Base-by-base conservation (phyloP, 2,329 filamentous ascomycete species). In the Xylariomycetidae sp. region DNA sequence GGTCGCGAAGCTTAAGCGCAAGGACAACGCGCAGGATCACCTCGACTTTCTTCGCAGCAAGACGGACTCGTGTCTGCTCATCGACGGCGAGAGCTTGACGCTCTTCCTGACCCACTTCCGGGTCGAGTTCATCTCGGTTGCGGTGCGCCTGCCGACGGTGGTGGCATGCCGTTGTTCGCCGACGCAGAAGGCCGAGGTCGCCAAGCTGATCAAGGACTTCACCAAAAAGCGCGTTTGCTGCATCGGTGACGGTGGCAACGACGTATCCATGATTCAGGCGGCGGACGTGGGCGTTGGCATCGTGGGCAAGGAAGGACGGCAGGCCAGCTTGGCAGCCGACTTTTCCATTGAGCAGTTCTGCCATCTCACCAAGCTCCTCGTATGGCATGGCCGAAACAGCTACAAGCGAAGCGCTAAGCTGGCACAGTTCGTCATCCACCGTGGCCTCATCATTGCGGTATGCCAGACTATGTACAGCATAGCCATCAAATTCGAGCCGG, bases 381-480 rank as follows among this genome's bases (percentile, higher is more conserved):
- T 98, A 23, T 98, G 93, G 92, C 93, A 98, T 57, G 92, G 92
- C 1, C 80, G 93, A 19, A 98, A 98, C 63, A 90, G 82, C 49
- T 98, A 98, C 70, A 96, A 96, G 62, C 79, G 93, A 28, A 87
- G 80, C 38, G 92, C 92, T 18, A 98, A 98, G 63, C 75, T 98
- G 16, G 88, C 86, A 1, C 93, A 96, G 58, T 98, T 98, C 60
- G 90, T 98, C 50, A 98, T 98, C 50, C 93, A 98, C 57, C 84
- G 92, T 51, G 92, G 92, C 31, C 68, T 98, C 27, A 95, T 98
- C 52, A 94, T 98, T 53, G 82, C 79, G 34, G 88, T 96, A 18
- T 95, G 89, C 51, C 92, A 98, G 64, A 96, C 92, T 1, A 88
- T 98, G 72, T 98, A 90, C 67, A 93, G 85, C 57, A 93, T 96